Conservation (phyloP, 2,329 filamentous ascomycete genomes). For the Xylaria arbuscula region DNA sequence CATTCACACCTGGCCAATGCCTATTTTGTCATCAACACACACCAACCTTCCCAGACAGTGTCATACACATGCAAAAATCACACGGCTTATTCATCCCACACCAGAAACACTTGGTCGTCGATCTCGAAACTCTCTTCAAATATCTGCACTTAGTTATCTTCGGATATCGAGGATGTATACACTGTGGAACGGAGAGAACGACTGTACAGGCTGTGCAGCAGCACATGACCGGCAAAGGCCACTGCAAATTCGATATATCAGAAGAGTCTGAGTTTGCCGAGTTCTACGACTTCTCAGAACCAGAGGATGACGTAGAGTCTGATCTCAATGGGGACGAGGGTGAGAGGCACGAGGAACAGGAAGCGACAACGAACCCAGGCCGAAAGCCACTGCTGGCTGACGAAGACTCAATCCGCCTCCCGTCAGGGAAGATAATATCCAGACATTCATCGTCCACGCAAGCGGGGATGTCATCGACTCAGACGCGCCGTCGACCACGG, state of each 20-base stretch:
- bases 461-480: conserved; percentile 29
- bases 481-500: conserved; percentile 35
- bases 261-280: conserved; percentile 45
- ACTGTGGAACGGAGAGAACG: conserved; percentile 58
- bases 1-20: conserved; percentile 44
- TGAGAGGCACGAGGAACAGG: neutral
- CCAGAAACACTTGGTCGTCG: conserved; percentile 55
- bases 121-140: conserved; percentile 58
- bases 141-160: conserved; percentile 63
- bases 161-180: conserved; percentile 62
- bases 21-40: conserved; percentile 41
- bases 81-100: conserved; percentile 61
- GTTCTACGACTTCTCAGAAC: conserved; percentile 45
- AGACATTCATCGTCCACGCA: conserved; percentile 38
- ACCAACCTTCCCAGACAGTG: conserved; percentile 36
- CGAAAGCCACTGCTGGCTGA: conserved; percentile 37
- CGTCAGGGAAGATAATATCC: conserved; percentile 45
- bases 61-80: conserved; percentile 59
- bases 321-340: conserved; percentile 25
- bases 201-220: conserved; percentile 60
- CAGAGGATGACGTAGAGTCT: conserved; percentile 32
- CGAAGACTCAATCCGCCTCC: conserved; percentile 43
- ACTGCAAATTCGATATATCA: conserved; percentile 45
- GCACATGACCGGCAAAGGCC: conserved; percentile 50
- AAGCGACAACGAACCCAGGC: conserved; percentile 16